Evolutionary conservation across 2,329 filamentous ascomycete species (phyloP), one percentile per base, ranked within the genome.

Genomic region (Fusarium veterinarium): DNA sequence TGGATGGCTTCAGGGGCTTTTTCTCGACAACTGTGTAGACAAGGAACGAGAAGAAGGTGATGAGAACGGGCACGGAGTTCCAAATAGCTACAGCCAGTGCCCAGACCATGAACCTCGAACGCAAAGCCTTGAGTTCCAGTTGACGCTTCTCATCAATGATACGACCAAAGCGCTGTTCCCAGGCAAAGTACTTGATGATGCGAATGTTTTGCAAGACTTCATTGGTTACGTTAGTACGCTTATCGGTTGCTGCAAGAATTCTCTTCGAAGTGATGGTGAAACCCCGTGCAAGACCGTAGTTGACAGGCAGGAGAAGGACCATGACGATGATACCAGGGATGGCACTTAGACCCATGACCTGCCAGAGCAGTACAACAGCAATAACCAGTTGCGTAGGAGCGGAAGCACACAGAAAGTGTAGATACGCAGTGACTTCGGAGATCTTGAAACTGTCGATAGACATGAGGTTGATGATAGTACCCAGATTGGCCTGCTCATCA

Each of bases 391-490:
- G 95, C 1, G 96, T 93, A 0, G 96, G 96, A 3, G 95, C 95
- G 69, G 93, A 91, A 1, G 95, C 95, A 86, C 95, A 93, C n/a
- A 99, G 86, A 82, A 97, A 99, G 82, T 99, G 96, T 37, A 99
- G 86, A 80, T 99, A 99, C 1, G 95, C 93, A 41, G 94, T 96
- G 66, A 97, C 92, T 80, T 99, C 96, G 70, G 94, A 93, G 61
- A 99, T 94, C 84, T 99, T 99, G 90, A 98, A 98, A 52, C 95
- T 98, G 85, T 99, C 97, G 44, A 99, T 97, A 16, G 96, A 97
- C 96, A 99, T 99, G 74, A 99, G 86, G 81, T 98, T 99, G 85
- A 99, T 99, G 78, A 99, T 98, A n/a, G 96, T 97, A 71, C 97
- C 96, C 56, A 97, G 88, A 69, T 96, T 98, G 42, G 95, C 95